These are phyloP conservation scores for Boeremia lycopersici DNA, from an alignment of 2,329 filamentous ascomycete species.

Conservation along the genomic window DNA sequence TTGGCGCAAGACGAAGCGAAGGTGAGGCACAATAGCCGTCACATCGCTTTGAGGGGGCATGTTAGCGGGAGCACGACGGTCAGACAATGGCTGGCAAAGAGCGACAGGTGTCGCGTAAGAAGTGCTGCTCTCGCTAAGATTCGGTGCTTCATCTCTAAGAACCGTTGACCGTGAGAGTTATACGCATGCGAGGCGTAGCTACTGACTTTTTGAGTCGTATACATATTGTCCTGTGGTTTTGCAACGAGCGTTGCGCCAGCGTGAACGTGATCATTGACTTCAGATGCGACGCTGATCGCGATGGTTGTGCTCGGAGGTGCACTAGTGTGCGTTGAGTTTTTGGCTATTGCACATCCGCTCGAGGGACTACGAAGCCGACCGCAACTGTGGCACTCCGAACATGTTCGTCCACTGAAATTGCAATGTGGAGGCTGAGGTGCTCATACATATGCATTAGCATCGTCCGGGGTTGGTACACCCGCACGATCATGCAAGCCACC, in stretches of 20 bases:
- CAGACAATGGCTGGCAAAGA: neutral
- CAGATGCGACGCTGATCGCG: neutral
- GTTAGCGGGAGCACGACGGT: neutral
- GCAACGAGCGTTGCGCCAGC: neutral
- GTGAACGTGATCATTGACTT: neutral
- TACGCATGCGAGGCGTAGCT: neutral
- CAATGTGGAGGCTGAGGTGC: neutral
- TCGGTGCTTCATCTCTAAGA: neutral
- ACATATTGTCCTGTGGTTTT: no score
- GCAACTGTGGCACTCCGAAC: neutral
- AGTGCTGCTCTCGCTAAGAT: neutral
- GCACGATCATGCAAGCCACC: neutral
- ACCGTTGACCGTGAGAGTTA: neutral
- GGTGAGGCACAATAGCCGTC: slow-evolving; percentile 35
- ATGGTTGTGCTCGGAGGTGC: neutral
- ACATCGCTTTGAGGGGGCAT: slow-evolving; percentile 1
- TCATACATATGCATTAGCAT: neutral
- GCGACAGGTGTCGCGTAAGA: neutral
- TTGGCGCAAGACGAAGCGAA: slow-evolving; percentile 32
- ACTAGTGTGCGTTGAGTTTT: neutral
- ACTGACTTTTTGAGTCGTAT: neutral
- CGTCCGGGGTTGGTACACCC: neutral
- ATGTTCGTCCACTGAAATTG: neutral
- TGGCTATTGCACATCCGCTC: neutral
- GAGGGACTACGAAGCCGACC: neutral